phyloP scores from a whole-genome alignment of 2,329 filamentous ascomycete genomes.

The Hysterium pulicare region DNA sequence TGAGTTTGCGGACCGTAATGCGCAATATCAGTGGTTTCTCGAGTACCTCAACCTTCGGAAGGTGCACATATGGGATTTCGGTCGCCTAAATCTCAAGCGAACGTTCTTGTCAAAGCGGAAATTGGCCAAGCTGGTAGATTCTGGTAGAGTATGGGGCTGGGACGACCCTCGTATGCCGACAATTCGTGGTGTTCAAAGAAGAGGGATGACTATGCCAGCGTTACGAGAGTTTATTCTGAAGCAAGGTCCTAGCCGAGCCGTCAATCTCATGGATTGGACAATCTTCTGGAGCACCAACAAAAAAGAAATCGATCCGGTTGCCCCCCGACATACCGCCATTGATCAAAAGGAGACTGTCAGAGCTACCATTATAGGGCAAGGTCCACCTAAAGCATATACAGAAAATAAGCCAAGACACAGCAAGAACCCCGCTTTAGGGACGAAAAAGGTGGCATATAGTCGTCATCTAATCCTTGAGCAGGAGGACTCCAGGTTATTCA shows the following conservation, averaged over 20 bases:
- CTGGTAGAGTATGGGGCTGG: constrained; percentile 76
- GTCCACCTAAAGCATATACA: constrained; percentile 49
- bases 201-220: constrained; percentile 75
- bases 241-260: constrained; percentile 79
- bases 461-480: constrained; percentile 78
- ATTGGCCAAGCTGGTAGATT: constrained; percentile 76
- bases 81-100: constrained; percentile 77
- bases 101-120: constrained; percentile 85
- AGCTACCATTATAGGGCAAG: constrained; percentile 59
- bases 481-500: constrained; percentile 77
- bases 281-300: constrained; percentile 55
- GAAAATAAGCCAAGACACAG: constrained; percentile 82
- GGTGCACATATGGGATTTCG: constrained; percentile 83
- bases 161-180: constrained; percentile 86
- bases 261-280: constrained; percentile 80
- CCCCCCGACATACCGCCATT: constrained; percentile 51
- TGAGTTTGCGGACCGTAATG: constrained; percentile 83
- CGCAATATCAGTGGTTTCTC: constrained; percentile 83
- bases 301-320: constrained; percentile 50
- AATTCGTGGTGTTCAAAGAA: constrained; percentile 71
- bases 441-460: constrained; percentile 80
- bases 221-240: constrained; percentile 80
- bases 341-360: constrained; percentile 69
- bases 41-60: constrained; percentile 69
- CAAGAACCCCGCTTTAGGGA: constrained; percentile 82